Percentiles rank a stretch among this genome's conserved stretches.
Evolutionary conservation across 345 rosid species (phyloP).

Genomic region (Microcos paniculata): DNA sequence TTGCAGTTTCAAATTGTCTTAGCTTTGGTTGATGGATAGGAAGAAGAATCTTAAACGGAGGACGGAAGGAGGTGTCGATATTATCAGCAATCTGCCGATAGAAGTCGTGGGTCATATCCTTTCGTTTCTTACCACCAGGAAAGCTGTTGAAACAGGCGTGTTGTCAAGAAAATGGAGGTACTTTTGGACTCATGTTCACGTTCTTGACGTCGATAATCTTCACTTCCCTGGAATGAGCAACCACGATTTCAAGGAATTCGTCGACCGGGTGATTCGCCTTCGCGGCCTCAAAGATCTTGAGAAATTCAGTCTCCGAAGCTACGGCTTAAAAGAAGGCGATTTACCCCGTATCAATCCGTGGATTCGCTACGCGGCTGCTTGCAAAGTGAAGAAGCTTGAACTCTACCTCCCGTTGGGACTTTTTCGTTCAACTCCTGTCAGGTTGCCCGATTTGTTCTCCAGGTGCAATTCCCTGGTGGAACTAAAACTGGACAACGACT

Average conservation of each 20-base stretch:
- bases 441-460: background rate
- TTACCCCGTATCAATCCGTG: background rate
- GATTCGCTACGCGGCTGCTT: background rate
- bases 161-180: conserved; percentile 3
- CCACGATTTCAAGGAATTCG: background rate
- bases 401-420: background rate
- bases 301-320: background rate
- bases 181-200: background rate
- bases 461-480: background rate
- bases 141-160: background rate
- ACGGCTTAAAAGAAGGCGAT: too few species aligned
- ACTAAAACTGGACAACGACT: background rate
- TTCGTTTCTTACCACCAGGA: too few species aligned
- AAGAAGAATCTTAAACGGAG: too few species aligned
- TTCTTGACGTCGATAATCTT: background rate
- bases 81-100: too few species aligned
- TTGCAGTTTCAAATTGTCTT: too few species aligned
- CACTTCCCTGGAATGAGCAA: background rate
- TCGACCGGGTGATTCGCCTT: background rate
- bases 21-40: too few species aligned
- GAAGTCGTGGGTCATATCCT: too few species aligned
- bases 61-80: too few species aligned
- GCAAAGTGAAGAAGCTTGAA: background rate
- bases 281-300: background rate
- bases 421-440: background rate